Conservation (phyloP, 192 early-diverging fungal species). For the Coemansia furcata region DNA sequence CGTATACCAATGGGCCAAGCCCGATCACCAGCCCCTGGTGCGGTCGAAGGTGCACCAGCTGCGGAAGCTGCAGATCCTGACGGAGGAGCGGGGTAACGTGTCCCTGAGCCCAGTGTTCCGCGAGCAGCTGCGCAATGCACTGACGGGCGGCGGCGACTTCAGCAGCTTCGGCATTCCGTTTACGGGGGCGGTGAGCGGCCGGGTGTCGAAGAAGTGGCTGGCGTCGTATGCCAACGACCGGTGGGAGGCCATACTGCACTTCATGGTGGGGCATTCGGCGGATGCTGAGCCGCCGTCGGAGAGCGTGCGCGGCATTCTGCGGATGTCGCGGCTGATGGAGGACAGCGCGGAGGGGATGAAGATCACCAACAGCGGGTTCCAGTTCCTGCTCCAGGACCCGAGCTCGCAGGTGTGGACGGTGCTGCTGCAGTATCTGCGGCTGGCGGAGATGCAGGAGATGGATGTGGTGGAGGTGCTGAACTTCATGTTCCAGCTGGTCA, state of each 20-base stretch:
- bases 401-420: constrained; percentile 97
- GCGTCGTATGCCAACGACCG: constrained; percentile 75
- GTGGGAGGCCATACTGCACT: constrained; percentile 94
- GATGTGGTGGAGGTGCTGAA: constrained; percentile 92
- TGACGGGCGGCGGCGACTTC: constrained; percentile 79
- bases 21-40: constrained; percentile 52
- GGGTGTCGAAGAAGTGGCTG: constrained; percentile 67
- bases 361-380: constrained; percentile 97
- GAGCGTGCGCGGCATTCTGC: constrained; percentile 70
- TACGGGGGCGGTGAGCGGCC: constrained; percentile 60
- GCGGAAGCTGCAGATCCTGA: constrained; percentile 69
- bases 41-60: constrained; percentile 67
- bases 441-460: constrained; percentile 74
- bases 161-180: constrained; percentile 82
- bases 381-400: constrained; percentile 92
- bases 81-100: constrained; percentile 47
- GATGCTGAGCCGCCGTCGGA: constrained; percentile 60
- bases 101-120: constrained; percentile 68
- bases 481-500: constrained; percentile 91
- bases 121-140: constrained; percentile 64
- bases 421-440: constrained; percentile 85
- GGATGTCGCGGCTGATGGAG: constrained; percentile 75
- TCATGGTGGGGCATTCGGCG: constrained; percentile 82
- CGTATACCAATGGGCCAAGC: constrained; percentile 61
- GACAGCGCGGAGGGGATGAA: constrained; percentile 37